Evolutionary conservation across 2,329 filamentous ascomycete species (phyloP), one percentile per base, ranked within the genome.

Genomic region (Trichoderma arundinaceum): DNA sequence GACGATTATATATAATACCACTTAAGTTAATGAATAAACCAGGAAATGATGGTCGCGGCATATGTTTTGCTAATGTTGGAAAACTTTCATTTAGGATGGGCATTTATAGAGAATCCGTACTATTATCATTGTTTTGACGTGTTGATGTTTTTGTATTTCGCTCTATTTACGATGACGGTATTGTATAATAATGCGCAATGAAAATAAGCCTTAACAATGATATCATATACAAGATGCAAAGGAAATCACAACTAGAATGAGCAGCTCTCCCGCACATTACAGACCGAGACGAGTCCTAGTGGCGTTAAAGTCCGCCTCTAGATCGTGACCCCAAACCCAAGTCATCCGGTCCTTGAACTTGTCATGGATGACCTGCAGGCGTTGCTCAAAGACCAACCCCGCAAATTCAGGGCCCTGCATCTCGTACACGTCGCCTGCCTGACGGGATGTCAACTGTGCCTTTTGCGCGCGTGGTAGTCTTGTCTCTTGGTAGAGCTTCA

Each of bases 311-410:
- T 62, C 59, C 2, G 59, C 59, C 38, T 62, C 59, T 7, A 62
- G 22, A 15, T 62, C 59, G 8, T 62, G 59, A 7, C 59, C 59
- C 59, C 59, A 62, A 12, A 62, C 59, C 59, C 59, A 62, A 1
- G 48, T 62, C 59, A 62, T 62, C 6, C 59, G 48, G 38, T 62
- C 59, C 48, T 62, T 62, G 48, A 62, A 62, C 38, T 62, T 62
- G 12, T 62, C 59, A 7, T 62, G 59, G 12, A 62, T 62, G 7
- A 62, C 59, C n/a, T 62, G 59, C 48, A 62, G 39, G 6, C 59
- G 59, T 38, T 62, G 59, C 19, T 62, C 59, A 62, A 62, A 62
- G 7, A 53, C 48, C 2, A 62, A 19, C 4, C 59, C 59, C 22
- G 49, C 59, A 3, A 62, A 62, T 17, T 62, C 59, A 10, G 59